These are phyloP conservation scores for Aspergillus hiratsukae DNA, from an alignment of 2,329 filamentous ascomycete species.

Conservation along the genomic window DNA sequence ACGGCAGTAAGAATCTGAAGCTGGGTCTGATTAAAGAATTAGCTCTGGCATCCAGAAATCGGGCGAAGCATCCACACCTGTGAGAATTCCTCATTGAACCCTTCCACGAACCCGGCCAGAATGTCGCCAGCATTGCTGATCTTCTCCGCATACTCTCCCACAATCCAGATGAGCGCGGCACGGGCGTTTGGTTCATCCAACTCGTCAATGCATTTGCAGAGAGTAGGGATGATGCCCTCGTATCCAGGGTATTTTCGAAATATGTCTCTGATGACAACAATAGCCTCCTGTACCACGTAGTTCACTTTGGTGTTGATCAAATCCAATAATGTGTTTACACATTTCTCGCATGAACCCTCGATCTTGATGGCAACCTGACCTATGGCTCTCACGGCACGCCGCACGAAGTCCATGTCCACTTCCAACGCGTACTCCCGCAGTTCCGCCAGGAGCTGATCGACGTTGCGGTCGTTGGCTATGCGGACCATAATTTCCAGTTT, in stretches of 20 bases:
- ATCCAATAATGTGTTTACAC: slow-evolving; percentile 88
- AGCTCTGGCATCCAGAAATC: neutral
- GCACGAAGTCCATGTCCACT: slow-evolving; percentile 98
- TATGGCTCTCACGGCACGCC: slow-evolving; percentile 89
- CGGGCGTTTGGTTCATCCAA: slow-evolving; percentile 89
- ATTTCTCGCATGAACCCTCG: slow-evolving; percentile 88
- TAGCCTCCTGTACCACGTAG: slow-evolving; percentile 96
- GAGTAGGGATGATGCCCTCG: slow-evolving; percentile 92
- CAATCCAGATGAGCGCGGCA: slow-evolving; percentile 94
- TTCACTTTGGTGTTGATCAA: slow-evolving; percentile 97
- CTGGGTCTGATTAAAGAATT: slow-evolving; percentile 64
- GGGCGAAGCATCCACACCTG: slow-evolving; percentile 58
- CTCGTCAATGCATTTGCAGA: slow-evolving; percentile 96
- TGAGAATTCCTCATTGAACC: slow-evolving; percentile 93
- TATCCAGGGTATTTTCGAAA: slow-evolving; percentile 96
- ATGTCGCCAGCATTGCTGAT: slow-evolving; percentile 99
- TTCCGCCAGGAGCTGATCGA: slow-evolving; percentile 89
- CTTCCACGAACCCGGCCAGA: slow-evolving; percentile 82
- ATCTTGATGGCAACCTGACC: slow-evolving; percentile 99
- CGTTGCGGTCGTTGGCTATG: slow-evolving; percentile 96
- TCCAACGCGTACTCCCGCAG: slow-evolving; percentile 96
- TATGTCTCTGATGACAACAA: slow-evolving; percentile 99
- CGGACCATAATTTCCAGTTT: slow-evolving; percentile 99
- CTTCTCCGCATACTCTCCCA: slow-evolving; percentile 98
- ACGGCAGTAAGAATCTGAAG: slow-evolving; percentile 95